Conservation (phyloP, 2,329 filamentous ascomycete genomes). For the Verticillium tricorpus region DNA sequence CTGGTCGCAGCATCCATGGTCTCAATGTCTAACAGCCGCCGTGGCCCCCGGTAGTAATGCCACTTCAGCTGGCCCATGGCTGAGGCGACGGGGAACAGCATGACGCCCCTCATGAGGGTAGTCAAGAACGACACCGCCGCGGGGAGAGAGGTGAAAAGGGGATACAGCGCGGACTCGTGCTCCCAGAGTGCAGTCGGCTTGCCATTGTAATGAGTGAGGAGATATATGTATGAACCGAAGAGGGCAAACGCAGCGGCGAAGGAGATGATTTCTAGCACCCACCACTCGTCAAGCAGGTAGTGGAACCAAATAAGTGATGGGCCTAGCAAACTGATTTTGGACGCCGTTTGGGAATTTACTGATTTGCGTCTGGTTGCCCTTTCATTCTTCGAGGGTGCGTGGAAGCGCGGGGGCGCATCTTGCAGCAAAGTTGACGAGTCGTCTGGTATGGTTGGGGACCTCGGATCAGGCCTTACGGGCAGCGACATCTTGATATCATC, state of each 20-base stretch:
- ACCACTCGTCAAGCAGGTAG: not conserved
- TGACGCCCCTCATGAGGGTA: not conserved
- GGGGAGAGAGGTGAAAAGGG: not conserved
- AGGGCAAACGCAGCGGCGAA: not conserved
- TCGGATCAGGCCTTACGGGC: not conserved
- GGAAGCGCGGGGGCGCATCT: not conserved
- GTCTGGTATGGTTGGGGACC: not conserved
- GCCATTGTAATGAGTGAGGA: not conserved
- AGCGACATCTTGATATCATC: not conserved
- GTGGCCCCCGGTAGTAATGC: not conserved
- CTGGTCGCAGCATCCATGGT: not conserved
- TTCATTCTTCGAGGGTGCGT: not conserved
- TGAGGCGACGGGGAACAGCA: not conserved
- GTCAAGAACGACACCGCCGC: not conserved
- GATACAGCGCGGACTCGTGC: not conserved
- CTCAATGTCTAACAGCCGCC: not conserved
- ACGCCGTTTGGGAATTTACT: not conserved
- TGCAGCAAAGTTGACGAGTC: not conserved
- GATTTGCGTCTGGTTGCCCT: not conserved
- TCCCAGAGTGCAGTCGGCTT: not conserved
- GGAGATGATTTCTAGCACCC: not conserved
- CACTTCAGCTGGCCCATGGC: slow-evolving; percentile 3
- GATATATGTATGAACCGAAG: not conserved
- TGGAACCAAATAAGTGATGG: not conserved
- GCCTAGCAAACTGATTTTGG: not conserved